These are phyloP conservation scores for Alopecurus myosuroides DNA, from an alignment of 176 grass and related monocot species.

Conservation along the genomic window DNA sequence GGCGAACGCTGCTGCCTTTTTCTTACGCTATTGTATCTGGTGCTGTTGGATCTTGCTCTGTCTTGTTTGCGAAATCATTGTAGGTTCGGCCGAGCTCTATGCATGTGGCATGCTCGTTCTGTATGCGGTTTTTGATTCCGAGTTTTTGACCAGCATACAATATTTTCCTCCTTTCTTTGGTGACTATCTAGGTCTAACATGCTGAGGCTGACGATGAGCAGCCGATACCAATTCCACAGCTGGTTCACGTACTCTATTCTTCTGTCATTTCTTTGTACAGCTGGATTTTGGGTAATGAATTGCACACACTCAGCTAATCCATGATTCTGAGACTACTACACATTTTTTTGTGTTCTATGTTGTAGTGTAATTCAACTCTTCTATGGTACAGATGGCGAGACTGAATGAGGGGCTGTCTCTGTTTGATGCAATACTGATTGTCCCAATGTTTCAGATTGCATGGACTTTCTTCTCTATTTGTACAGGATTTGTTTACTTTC, in stretches of 20 bases:
- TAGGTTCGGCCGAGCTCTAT: constrained; percentile 47
- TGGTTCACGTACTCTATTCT: constrained; percentile 96
- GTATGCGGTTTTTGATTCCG: constrained; percentile 10
- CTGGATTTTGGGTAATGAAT: constrained; percentile 95
- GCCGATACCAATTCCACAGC: constrained; percentile 85
- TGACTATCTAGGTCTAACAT: constrained; percentile 78
- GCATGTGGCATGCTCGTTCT: not conserved
- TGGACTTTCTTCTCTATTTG: constrained; percentile 99
- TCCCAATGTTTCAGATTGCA: constrained; percentile 99
- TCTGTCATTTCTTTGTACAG: constrained; percentile 81
- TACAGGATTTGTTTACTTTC: constrained; percentile 99
- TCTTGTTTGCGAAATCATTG: constrained; percentile 98
- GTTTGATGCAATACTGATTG: constrained; percentile 96
- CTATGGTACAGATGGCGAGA: constrained; percentile 76
- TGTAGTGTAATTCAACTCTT: constrained; percentile 30
- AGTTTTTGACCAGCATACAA: constrained; percentile 27
- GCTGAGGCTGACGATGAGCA: constrained; percentile 88
- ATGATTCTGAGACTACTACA: not conserved
- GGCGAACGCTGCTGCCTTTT: constrained; percentile 87
- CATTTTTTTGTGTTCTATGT: not conserved
- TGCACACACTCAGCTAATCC: constrained; percentile 12
- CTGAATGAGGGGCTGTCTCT: constrained; percentile 94
- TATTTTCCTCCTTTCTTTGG: not conserved
- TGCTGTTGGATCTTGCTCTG: constrained; percentile 93
- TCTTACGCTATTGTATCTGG: constrained; percentile 96